These are phyloP conservation scores for Westerdykella ornata DNA, from an alignment of 2,329 filamentous ascomycete species.

Conservation along the genomic window DNA sequence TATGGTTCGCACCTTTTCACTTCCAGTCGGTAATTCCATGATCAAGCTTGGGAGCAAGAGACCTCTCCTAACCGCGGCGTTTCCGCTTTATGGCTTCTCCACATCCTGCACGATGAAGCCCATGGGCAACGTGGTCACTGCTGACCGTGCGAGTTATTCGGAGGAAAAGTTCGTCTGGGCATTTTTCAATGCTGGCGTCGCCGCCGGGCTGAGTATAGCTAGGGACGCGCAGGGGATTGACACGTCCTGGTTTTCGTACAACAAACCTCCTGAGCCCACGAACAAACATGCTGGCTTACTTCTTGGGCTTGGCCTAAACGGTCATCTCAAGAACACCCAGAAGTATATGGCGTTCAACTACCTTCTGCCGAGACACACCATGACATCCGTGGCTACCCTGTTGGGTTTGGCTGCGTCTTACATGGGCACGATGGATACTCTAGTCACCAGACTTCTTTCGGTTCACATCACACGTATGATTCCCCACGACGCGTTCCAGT, in stretches of 20 bases:
- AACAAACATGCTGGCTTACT: slow-evolving; percentile 96
- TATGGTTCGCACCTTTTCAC: slow-evolving; percentile 78
- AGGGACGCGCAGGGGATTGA: slow-evolving; percentile 87
- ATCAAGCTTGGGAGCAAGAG: slow-evolving; percentile 81
- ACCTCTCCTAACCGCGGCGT: slow-evolving; percentile 86
- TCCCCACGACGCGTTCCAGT: slow-evolving; percentile 81
- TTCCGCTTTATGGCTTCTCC: slow-evolving; percentile 83
- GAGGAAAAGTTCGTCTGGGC: slow-evolving; percentile 98
- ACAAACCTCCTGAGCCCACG: slow-evolving; percentile 86
- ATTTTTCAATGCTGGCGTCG: slow-evolving; percentile 94
- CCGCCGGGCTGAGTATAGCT: slow-evolving; percentile 87
- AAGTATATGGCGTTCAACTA: slow-evolving; percentile 99
- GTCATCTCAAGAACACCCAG: slow-evolving; percentile 85
- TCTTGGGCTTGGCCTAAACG: slow-evolving; percentile 83
- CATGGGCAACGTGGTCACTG: slow-evolving; percentile 84
- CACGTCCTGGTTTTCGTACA: slow-evolving; percentile 97
- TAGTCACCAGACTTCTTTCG: slow-evolving; percentile 86
- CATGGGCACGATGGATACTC: slow-evolving; percentile 91
- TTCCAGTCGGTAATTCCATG: slow-evolving; percentile 80
- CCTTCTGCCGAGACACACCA: slow-evolving; percentile 96
- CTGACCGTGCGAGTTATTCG: slow-evolving; percentile 77
- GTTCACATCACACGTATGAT: slow-evolving; percentile 95
- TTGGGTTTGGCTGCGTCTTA: slow-evolving; percentile 89
- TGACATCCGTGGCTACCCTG: slow-evolving; percentile 96
- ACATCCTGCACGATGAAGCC: slow-evolving; percentile 88